Conservation (phyloP, 2,329 filamentous ascomycete genomes). For the Xylariomycetidae sp. region DNA sequence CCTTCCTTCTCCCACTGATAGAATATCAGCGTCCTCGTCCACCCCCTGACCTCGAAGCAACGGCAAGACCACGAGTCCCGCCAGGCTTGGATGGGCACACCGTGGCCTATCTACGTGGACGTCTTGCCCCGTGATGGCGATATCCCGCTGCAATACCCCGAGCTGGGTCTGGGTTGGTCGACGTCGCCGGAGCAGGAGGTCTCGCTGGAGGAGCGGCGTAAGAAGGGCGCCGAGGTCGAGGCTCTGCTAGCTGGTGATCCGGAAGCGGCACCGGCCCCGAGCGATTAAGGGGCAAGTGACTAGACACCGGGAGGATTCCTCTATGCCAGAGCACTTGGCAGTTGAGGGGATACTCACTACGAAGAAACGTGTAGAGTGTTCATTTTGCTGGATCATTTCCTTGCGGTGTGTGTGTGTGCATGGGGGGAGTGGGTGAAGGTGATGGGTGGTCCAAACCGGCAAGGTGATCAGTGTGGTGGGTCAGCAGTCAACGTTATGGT, state of each 20-base stretch:
- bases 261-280: conserved; percentile 27
- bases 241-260: conserved; percentile 23
- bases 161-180: conserved; percentile 27
- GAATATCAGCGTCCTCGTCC: conserved; percentile 23
- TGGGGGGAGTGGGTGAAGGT: too few species aligned
- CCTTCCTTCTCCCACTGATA: background rate
- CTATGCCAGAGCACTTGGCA: too few species aligned
- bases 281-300: too few species aligned
- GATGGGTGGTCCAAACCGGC: too few species aligned
- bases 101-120: conserved; percentile 30
- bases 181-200: conserved; percentile 21
- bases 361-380: too few species aligned
- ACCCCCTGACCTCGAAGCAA: conserved; percentile 26
- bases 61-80: conserved; percentile 28
- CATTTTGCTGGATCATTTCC: too few species aligned
- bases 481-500: too few species aligned
- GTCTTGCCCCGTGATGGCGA: conserved; percentile 20
- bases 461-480: too few species aligned
- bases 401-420: too few species aligned
- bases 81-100: conserved; percentile 29
- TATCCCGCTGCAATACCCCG: conserved; percentile 28
- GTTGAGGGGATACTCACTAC: too few species aligned
- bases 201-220: conserved; percentile 26
- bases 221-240: conserved; percentile 24
- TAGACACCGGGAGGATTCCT: too few species aligned